phyloP scores from a whole-genome alignment of 352 stramenopile genomes.

The Pythium plurisporium region DNA sequence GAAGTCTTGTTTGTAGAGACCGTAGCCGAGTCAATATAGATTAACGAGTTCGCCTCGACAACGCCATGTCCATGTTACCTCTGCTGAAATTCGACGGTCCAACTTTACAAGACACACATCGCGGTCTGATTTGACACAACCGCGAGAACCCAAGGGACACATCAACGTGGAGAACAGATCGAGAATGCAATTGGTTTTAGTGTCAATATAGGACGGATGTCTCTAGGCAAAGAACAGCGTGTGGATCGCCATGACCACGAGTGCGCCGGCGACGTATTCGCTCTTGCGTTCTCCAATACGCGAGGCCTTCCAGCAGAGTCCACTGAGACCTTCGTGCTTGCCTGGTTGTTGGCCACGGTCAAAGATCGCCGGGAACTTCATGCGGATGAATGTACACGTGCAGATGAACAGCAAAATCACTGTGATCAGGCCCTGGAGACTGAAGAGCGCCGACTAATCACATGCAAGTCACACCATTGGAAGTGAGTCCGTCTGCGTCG shows the following conservation, averaged over 20 bases:
- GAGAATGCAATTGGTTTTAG: too few relatives aligned
- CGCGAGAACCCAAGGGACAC: too few relatives aligned
- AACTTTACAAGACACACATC: too few relatives aligned
- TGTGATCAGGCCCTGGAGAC: conserved; percentile 95
- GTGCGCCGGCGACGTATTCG: conserved; percentile 75
- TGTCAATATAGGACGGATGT: too few relatives aligned
- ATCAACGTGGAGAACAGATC: too few relatives aligned
- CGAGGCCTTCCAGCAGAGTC: conserved; percentile 91
- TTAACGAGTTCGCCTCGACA: conserved; percentile 15
- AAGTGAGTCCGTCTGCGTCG: background rate
- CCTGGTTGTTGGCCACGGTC: conserved; percentile 79
- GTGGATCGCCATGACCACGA: conserved; percentile 89
- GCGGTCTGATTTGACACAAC: too few relatives aligned
- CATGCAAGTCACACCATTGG: background rate
- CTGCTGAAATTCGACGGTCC: too few relatives aligned
- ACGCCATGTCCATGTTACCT: background rate
- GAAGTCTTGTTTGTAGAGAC: conserved; percentile 7
- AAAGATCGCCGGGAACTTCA: conserved; percentile 94
- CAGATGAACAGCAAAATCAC: conserved; percentile 97
- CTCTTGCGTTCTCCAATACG: conserved; percentile 91
- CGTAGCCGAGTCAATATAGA: conserved; percentile 26
- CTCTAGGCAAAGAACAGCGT: conserved; percentile 85
- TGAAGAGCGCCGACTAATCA: conserved; percentile 94
- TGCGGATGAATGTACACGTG: conserved; percentile 95
- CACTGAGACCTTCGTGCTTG: conserved; percentile 84